phyloP scores from a whole-genome alignment of 345 rosid genomes.

The Dimocarpus longan region DNA sequence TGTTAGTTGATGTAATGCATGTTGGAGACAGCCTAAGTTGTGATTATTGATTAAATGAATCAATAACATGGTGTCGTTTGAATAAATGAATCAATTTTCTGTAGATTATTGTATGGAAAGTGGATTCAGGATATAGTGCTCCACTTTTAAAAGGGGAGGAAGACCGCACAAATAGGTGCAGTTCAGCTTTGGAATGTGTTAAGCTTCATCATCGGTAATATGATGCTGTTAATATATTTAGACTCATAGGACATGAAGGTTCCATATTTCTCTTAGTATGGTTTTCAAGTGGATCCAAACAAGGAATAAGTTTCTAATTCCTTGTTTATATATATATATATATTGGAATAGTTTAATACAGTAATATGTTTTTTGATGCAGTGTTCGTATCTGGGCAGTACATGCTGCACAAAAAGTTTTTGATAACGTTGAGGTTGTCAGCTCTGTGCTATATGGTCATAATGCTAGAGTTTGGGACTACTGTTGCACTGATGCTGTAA shows the following conservation, averaged over 20 bases:
- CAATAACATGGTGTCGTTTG: conserved; percentile 20
- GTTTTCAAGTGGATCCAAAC: conserved; percentile 80
- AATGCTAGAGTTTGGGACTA: conserved; percentile 97
- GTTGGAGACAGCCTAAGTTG: too few species aligned
- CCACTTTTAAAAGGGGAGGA: conserved; percentile 26
- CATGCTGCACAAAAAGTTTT: conserved; percentile 25
- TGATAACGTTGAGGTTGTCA: conserved; percentile 31
- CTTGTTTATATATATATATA: background rate
- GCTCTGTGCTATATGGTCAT: conserved; percentile 83
- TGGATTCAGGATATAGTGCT: conserved; percentile 37
- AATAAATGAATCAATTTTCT: conserved; percentile 29
- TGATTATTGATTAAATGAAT: conserved; percentile 6
- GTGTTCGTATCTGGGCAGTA: conserved; percentile 86
- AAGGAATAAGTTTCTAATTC: conserved; percentile 40
- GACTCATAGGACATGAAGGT: conserved; percentile 95
- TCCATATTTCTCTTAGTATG: conserved; percentile 91
- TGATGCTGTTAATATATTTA: conserved; percentile 53
- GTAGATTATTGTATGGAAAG: conserved; percentile 88
- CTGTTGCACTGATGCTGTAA: conserved; percentile 70
- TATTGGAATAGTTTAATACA: conserved; percentile 9
- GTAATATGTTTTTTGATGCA: conserved; percentile 28
- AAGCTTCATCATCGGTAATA: conserved; percentile 29
- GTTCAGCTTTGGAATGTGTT: conserved; percentile 29
- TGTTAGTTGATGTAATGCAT: too few species aligned
- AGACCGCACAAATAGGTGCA: conserved; percentile 16